Evolutionary conservation across 108 stramenopile species (phyloP).

Genomic region (Schizochytrium sp.): DNA sequence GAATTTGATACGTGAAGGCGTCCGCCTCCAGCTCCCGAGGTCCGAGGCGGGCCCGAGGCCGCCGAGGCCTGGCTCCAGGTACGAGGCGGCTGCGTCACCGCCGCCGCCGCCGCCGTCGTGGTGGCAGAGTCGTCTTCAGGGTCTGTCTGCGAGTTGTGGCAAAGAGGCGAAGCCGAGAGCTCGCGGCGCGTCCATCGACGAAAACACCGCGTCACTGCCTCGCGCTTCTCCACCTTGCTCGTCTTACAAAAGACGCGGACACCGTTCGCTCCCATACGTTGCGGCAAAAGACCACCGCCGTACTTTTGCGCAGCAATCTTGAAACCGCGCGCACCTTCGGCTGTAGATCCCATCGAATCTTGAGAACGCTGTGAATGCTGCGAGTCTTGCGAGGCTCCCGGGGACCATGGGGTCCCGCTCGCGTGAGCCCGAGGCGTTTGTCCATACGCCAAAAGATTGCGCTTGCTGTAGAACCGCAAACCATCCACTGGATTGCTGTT

Average conservation of each 20-base stretch:
- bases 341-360: not conserved
- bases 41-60: not conserved
- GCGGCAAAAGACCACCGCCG: not conserved
- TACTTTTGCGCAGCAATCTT: not conserved
- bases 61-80: not conserved
- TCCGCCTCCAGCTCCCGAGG: not conserved
- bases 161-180: not conserved
- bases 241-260: slow-evolving; percentile 7
- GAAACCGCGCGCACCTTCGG: not conserved
- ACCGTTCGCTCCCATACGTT: not conserved
- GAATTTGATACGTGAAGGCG: not conserved
- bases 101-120: not conserved
- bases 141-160: slow-evolving; percentile 2
- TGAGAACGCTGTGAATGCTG: not conserved
- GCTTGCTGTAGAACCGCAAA: not conserved
- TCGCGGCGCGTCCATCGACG: not conserved
- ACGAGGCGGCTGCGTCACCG: not conserved
- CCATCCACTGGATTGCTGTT: slow-evolving; percentile 7
- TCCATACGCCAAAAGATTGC: not conserved
- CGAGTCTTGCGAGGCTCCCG: not conserved
- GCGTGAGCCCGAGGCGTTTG: not conserved
- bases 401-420: not conserved
- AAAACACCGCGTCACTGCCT: not conserved
- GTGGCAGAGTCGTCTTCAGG: not conserved
- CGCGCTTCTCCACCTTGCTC: not conserved